Evolutionary conservation across 345 rosid species (phyloP), one percentile per base, ranked within the genome.

Genomic region (Clarkia xantiana): DNA sequence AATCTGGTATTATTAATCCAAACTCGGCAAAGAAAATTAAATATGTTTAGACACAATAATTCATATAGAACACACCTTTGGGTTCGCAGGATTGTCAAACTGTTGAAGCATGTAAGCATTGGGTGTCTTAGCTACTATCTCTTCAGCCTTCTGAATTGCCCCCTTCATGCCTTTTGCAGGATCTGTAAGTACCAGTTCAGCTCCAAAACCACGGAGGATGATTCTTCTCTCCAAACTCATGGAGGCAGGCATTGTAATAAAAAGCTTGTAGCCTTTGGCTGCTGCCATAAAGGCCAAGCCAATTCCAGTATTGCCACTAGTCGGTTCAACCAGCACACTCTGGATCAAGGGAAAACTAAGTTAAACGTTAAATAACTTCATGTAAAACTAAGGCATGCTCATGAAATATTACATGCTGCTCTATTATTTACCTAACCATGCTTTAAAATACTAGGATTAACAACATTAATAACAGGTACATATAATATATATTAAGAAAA

Each of bases 301-400:
- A 41, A 88, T 84, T 54, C 97, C 97, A 4, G 97, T 88, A 58
- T 88, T 84, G 59, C 97, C 97, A 64, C 95, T 88, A n/a, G 95
- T 89, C 10, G 94, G 95, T 69, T 89, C 97, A 70, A 89, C 76
- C 48, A 89, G 54, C 42, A 82, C 80, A 63, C 94, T 85, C 95
- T 54, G 47, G 14, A 45, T 39, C 25, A 47, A 50, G 13, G 20
- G 1, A 29, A 18, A 57, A 41, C 1, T 36, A 43, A 29, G 42
- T 6, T 11, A 18, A 19, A 44, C 10, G 45, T 3, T 14, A 49
- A 40, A 53, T 16, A 51, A 1, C 18, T 11, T 19, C 43, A 52
- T 14, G 14, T 14, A 16, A 46, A 46, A 46, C 23, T 18, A 18
- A 11, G 8, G 23, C 49, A 46, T 9, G 12, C 19, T 9, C 48